These are phyloP conservation scores for Cucurbita moschata DNA, from an alignment of 306 rosid genomes.

Conservation along the genomic window DNA sequence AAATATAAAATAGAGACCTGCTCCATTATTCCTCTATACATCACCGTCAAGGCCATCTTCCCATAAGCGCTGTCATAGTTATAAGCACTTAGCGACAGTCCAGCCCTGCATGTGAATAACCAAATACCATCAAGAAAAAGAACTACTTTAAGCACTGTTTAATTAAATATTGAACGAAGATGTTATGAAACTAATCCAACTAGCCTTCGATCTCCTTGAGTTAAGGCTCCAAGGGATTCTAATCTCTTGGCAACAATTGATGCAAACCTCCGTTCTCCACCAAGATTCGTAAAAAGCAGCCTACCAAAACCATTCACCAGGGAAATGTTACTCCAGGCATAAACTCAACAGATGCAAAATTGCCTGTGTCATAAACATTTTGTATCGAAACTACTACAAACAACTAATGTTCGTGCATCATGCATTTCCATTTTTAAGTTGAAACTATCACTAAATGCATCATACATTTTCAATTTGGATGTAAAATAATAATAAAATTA, in stretches of 20 bases:
- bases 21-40: slow-evolving; percentile 93
- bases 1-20: slow-evolving; percentile 38
- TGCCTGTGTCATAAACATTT: background rate
- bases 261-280: slow-evolving; percentile 96
- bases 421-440: background rate
- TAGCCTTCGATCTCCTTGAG: slow-evolving; percentile 98
- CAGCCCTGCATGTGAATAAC: slow-evolving; percentile 52
- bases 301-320: slow-evolving; percentile 29
- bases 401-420: background rate
- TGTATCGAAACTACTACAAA: background rate
- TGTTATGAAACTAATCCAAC: slow-evolving; percentile 15
- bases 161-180: background rate
- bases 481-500: background rate
- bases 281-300: slow-evolving; percentile 86
- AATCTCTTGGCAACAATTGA: slow-evolving; percentile 97
- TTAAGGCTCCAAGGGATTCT: slow-evolving; percentile 92
- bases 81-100: slow-evolving; percentile 78
- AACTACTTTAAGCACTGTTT: slow-evolving; percentile 9
- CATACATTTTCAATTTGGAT: background rate
- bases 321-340: background rate
- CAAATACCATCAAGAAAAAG: slow-evolving; percentile 10
- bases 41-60: slow-evolving; percentile 64
- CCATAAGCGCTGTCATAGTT: slow-evolving; percentile 94
- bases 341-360: background rate
- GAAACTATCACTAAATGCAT: background rate